Conservation (phyloP, 441 rosid species). For the Isatis lusitanica region DNA sequence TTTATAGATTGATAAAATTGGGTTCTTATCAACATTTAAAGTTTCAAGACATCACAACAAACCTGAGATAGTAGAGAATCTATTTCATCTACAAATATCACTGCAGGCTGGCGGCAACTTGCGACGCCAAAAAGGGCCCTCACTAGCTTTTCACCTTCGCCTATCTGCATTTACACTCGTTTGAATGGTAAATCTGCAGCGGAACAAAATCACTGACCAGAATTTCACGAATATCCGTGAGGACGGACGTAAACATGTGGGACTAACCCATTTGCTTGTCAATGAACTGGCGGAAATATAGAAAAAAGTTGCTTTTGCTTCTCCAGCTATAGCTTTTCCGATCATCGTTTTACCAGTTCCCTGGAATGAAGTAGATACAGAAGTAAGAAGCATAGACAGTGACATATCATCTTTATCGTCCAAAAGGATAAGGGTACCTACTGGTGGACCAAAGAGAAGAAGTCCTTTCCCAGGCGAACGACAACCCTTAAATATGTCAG, state of each 20-base stretch:
- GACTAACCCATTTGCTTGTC: conserved; percentile 95
- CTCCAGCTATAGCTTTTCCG: conserved; percentile 98
- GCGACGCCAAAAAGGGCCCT: conserved; percentile 98
- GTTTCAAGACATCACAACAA: conserved; percentile 20
- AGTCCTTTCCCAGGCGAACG: conserved; percentile 98
- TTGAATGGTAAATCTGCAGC: background rate
- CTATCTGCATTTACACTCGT: conserved; percentile 59
- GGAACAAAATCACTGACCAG: background rate
- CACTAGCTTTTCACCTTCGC: conserved; percentile 98
- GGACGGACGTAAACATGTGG: conserved; percentile 14
- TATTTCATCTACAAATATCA: conserved; percentile 94
- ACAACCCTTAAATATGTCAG: conserved; percentile 91
- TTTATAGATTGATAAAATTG: background rate
- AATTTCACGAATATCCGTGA: background rate
- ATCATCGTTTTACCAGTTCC: conserved; percentile 99
- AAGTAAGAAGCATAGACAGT: conserved; percentile 8
- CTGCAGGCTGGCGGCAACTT: conserved; percentile 97
- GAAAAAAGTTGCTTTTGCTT: conserved; percentile 97
- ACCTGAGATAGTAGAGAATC: conserved; percentile 97
- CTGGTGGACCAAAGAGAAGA: conserved; percentile 98
- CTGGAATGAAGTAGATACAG: conserved; percentile 42
- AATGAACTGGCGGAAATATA: conserved; percentile 96
- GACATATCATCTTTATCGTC: conserved; percentile 9
- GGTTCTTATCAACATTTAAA: background rate
- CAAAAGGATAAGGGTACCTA: conserved; percentile 41